Evolutionary conservation across 768 basidiomycete species (phyloP).

Genomic region (Pleurotus platypus): DNA sequence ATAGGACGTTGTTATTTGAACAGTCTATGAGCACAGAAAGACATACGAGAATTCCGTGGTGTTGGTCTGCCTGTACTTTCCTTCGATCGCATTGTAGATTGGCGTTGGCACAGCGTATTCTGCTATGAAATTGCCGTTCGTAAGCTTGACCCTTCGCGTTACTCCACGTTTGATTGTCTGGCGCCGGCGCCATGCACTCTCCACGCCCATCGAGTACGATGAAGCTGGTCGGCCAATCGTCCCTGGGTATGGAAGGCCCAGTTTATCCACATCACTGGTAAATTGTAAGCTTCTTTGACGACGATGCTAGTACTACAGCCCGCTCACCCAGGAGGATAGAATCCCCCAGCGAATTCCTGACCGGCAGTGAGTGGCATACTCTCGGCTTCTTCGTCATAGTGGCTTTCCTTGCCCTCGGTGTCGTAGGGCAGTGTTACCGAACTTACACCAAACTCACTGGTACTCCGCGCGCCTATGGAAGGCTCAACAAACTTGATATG

Average conservation of each 20-base stretch:
- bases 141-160: constrained; percentile 71
- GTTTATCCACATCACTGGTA: constrained; percentile 6
- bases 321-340: constrained; percentile 3
- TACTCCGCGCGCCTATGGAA: background rate
- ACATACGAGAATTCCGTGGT: constrained; percentile 74
- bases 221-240: background rate
- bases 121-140: constrained; percentile 69
- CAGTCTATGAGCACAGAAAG: background rate
- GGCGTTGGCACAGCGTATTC: constrained; percentile 69
- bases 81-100: constrained; percentile 61
- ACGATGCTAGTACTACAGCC: background rate
- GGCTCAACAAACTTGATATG: constrained; percentile 5
- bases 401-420: background rate
- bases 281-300: background rate
- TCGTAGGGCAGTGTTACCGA: background rate
- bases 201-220: background rate
- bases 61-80: constrained; percentile 50
- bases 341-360: constrained; percentile 3
- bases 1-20: background rate
- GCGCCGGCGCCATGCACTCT: constrained; percentile 44
- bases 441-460: constrained; percentile 3
- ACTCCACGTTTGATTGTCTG: constrained; percentile 73
- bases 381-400: background rate
- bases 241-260: constrained; percentile 1
- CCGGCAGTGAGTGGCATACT: constrained; percentile 3